Base-by-base conservation (phyloP, 495 filamentous ascomycete genomes). In the Trichoderma virens region DNA sequence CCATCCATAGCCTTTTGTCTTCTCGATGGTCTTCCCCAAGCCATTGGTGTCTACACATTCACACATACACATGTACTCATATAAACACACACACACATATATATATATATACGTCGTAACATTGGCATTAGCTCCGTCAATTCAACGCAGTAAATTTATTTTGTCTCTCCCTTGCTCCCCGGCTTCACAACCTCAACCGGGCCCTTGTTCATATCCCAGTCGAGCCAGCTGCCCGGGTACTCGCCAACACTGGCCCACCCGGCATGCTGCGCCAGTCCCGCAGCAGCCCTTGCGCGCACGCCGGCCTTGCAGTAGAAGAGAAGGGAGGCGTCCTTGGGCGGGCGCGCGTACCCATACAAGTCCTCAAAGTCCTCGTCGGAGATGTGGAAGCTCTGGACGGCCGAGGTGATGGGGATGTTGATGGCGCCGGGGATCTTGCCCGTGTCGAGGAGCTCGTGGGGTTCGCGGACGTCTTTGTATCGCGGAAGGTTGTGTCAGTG, bases 261-360 rank as follows among this genome's bases (percentile, higher is more conserved):
- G 14, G 85, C 86, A 74, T 88, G 82, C 60, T 78, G 77, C 60
- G 93, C 93, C 76, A 97, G 72, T 70, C 85, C 81, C 28, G 93
- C 92, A n/a, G 93, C 93, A 4, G 89, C 84, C 25, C 80, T 73
- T 69, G 88, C 89, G 74, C 94, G 82, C 64, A 97, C 91, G 2
- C 94, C 94, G 0, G 91, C 86, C 77, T 90, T 93, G 74, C 94
- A 98, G 73, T 96, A 98, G 69, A 97, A 94, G 2, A 97, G 85
- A 13, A 97, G 76, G 68, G 87, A 82, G 47, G 70, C 69, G 60
- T 79, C 79, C 64, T 72, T 72, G 4, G 54, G 61, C 1, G 90
- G 90, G 61, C 87, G 88, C 59, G 76, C 74, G 69, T 86, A 89
- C 4, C 90, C 90, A 72, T 86, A 89, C 13, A 84, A 73, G 66